Conservation (phyloP, 495 filamentous ascomycete species). For the Amniculicola lignicola region DNA sequence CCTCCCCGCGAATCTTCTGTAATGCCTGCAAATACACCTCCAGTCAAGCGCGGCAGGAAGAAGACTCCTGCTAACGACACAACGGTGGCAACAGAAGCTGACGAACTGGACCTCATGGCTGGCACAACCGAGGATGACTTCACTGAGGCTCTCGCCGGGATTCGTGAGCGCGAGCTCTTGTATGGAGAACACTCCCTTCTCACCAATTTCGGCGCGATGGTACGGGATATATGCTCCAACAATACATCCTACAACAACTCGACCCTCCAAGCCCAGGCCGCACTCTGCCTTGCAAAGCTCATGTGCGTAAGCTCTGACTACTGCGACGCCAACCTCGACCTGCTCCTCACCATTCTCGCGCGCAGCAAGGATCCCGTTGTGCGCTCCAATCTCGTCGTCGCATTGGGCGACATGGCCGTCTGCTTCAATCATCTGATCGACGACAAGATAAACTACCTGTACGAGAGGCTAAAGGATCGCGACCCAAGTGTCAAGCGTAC, state of each 20-base stretch:
- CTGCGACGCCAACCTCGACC: slow-evolving; percentile 87
- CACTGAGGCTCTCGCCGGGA: slow-evolving; percentile 90
- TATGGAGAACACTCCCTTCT: slow-evolving; percentile 84
- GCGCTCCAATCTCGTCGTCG: slow-evolving; percentile 92
- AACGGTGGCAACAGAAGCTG: slow-evolving; percentile 43
- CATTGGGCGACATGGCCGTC: slow-evolving; percentile 97
- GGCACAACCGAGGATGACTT: slow-evolving; percentile 99
- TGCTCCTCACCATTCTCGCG: slow-evolving; percentile 97
- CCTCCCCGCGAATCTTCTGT: slow-evolving; percentile 23
- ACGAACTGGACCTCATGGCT: slow-evolving; percentile 90
- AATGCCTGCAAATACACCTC: slow-evolving; percentile 34
- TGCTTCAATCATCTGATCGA: slow-evolving; percentile 99
- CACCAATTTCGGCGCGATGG: slow-evolving; percentile 83
- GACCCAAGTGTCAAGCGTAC: slow-evolving; percentile 92
- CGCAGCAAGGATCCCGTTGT: slow-evolving; percentile 84
- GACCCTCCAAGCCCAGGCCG: slow-evolving; percentile 85
- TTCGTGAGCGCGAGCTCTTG: slow-evolving; percentile 89
- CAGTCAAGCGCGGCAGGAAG: slow-evolving; percentile 48
- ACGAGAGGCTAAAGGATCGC: slow-evolving; percentile 82
- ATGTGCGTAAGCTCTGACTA: slow-evolving; percentile 86
- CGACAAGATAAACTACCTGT: slow-evolving; percentile 98
- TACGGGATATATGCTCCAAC: slow-evolving; percentile 88
- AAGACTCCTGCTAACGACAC: slow-evolving; percentile 48
- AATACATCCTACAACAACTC: slow-evolving; percentile 85
- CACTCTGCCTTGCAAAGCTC: slow-evolving; percentile 93